Base-by-base conservation (phyloP, 495 filamentous ascomycete species). In the Lichina pygmaea region DNA sequence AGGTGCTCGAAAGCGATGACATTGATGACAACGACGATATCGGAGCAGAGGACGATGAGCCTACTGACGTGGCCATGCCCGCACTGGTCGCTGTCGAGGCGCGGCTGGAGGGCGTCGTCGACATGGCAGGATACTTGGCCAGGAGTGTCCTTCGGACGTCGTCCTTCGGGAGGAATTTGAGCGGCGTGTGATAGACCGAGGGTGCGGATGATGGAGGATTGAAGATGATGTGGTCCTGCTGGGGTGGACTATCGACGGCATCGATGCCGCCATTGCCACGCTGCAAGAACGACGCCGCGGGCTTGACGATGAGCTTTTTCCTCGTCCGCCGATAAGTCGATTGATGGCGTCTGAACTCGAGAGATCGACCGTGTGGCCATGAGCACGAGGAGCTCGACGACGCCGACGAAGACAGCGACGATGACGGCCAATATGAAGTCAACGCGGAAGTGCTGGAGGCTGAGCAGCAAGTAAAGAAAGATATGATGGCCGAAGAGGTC, bases 351-450 rank as follows among this genome's bases (percentile, higher is more conserved):
- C 24, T 94, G 85, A 43, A 86, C 85, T 48, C 66, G 66, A 57
- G 73, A 78, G 2, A 93, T 64, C n/a, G 86, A 86, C 51, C 78
- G 70, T 63, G 93, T 93, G 62, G 94, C 89, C 52, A 97, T 77
- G 65, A 97, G 94, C 5, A 89, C 89, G n/a, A 93, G 68, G 48
- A 86, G 78, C 66, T 85, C 86, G 32, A 91, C 82, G 54, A 64
- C 80, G 60, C 94, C 86, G 55, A 2, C 24, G 24, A 2, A 1
- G 2, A 2, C 24, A 2, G 1, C 24, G 24, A 24, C 24, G 24
- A 24, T 24, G 24, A 4, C 24, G 24, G 1, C 24, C 24, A 24
- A 24, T 24, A 24, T 24, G 4, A 24, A 24, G 24, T 24, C 24
- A 4, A 24, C 24, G 24, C 24, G 24, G 4, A 24, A 24, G 24